Evolutionary conservation across 179 eudicot species (phyloP).

Genomic region (Spergularia azorica): DNA sequence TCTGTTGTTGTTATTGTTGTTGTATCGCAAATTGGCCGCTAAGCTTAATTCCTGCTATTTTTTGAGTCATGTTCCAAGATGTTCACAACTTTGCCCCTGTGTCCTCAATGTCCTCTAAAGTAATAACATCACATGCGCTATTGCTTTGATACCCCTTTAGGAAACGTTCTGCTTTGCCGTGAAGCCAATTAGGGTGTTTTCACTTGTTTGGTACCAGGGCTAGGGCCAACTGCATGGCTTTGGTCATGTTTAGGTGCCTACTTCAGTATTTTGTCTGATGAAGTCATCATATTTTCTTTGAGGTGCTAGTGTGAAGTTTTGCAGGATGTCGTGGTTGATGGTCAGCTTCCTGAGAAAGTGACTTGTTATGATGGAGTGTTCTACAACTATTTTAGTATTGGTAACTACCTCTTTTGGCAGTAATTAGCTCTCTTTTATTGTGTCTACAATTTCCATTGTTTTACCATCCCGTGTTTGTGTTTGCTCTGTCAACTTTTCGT

Average conservation of each 20-base stretch:
- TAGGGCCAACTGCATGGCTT: neutral
- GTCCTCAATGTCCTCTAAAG: neutral
- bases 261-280: neutral
- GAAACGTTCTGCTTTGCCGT: neutral
- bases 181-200: slow-evolving; percentile 2
- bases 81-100: too few species aligned
- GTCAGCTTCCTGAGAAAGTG: slow-evolving; percentile 67
- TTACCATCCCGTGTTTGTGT: neutral
- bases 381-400: slow-evolving; percentile 96
- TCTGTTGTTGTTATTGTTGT: too few species aligned
- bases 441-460: neutral
- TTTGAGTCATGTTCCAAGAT: neutral
- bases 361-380: slow-evolving; percentile 85
- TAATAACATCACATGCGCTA: slow-evolving; percentile 1
- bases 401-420: slow-evolving; percentile 37
- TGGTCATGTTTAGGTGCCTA: neutral
- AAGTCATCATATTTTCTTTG: neutral
- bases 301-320: slow-evolving; percentile 17
- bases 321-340: slow-evolving; percentile 69
- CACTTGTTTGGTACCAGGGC: neutral
- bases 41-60: neutral
- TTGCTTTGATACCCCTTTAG: slow-evolving; percentile 2
- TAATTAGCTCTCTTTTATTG: neutral
- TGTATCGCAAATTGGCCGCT: too few species aligned
- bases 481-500: neutral